These are phyloP conservation scores for Zhuliangozyma parablackwelliae DNA, from an alignment of 1,139 yeast genomes.

Conservation along the genomic window DNA sequence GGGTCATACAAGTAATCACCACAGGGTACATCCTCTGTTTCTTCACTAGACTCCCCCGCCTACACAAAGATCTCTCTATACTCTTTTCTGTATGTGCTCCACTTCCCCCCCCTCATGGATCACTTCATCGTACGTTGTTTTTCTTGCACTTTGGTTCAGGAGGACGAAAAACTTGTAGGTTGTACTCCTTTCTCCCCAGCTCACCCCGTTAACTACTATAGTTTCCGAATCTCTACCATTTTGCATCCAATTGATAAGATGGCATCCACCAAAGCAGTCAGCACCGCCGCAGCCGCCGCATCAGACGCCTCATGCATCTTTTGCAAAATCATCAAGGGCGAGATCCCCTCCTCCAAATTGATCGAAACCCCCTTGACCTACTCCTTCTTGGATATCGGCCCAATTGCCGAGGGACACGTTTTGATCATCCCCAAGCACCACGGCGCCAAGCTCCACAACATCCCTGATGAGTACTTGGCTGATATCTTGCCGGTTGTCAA, in stretches of 20 bases:
- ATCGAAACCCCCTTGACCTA: conserved; percentile 75
- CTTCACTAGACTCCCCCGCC: no score
- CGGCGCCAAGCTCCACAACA: conserved; percentile 85
- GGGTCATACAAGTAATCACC: no score
- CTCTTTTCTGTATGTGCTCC: no score
- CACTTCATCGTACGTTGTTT: no score
- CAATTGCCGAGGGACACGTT: conserved; percentile 84
- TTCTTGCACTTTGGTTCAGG: no score
- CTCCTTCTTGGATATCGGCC: conserved; percentile 90
- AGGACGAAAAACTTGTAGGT: no score
- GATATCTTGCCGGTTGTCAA: conserved; percentile 86
- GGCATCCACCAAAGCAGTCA: neutral
- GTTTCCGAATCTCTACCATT: neutral
- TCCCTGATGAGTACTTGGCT: conserved; percentile 84
- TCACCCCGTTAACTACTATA: neutral
- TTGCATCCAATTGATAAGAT: conserved; percentile 1
- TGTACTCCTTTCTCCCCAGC: neutral
- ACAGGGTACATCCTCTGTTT: no score
- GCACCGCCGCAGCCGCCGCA: conserved; percentile 8
- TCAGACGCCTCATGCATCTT: conserved; percentile 57
- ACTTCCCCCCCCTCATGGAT: no score
- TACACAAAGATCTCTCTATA: no score
- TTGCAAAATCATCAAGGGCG: conserved; percentile 91
- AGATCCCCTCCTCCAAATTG: conserved; percentile 85
- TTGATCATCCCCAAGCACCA: conserved; percentile 87